These are phyloP conservation scores for Auricularia heimuer DNA, from an alignment of 768 basidiomycete species.

Conservation along the genomic window DNA sequence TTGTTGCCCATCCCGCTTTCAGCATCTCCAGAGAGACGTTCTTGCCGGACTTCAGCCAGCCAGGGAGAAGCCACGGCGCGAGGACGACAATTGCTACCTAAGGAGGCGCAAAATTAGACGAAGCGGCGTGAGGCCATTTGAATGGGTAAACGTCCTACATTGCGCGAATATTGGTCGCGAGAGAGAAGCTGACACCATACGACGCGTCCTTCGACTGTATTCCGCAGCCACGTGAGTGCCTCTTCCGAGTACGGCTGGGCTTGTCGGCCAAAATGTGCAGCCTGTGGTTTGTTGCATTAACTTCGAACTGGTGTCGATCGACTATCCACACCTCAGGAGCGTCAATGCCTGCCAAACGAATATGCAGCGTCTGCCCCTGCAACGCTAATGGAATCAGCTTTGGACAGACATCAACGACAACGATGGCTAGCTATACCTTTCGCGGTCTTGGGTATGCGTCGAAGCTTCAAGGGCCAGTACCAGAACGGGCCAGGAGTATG, in stretches of 20 bases:
- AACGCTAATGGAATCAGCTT: conserved; percentile 37
- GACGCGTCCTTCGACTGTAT: conserved; percentile 41
- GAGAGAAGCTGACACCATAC: conserved; percentile 65
- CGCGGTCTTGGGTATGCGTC: conserved; percentile 44
- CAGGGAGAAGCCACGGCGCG: conserved; percentile 45
- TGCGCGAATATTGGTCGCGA: conserved; percentile 76
- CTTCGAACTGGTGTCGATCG: neutral
- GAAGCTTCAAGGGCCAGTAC: conserved; percentile 61
- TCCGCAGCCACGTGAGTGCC: conserved; percentile 61
- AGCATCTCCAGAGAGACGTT: conserved; percentile 66
- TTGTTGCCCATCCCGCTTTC: conserved; percentile 61
- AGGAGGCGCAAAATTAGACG: neutral
- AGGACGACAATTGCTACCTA: conserved; percentile 62
- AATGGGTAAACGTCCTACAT: conserved; percentile 41
- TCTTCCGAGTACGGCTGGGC: conserved; percentile 70
- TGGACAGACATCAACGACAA: neutral
- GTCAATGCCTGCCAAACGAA: conserved; percentile 85
- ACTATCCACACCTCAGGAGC: conserved; percentile 66
- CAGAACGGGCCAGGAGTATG: conserved; percentile 77
- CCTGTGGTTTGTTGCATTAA: conserved; percentile 28
- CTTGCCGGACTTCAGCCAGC: conserved; percentile 35
- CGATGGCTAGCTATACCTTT: conserved; percentile 33
- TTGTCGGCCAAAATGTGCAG: conserved; percentile 74
- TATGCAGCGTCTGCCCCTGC: conserved; percentile 72
- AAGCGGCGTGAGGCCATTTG: neutral